Evolutionary conservation across 116 monocot species (phyloP).

Genomic region (Cymodocea nodosa): DNA sequence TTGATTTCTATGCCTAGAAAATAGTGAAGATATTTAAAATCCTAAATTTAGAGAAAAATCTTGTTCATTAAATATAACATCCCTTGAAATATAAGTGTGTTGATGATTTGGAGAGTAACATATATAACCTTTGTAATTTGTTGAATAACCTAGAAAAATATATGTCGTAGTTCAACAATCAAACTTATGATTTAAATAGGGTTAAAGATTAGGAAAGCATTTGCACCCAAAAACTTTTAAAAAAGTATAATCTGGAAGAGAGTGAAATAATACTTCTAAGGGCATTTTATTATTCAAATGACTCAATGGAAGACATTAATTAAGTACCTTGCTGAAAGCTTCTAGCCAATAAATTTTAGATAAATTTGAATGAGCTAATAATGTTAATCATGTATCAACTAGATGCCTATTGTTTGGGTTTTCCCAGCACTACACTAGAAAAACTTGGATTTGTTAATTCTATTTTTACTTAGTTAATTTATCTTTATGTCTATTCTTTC

Average conservation of each 20-base stretch:
- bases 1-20: no score
- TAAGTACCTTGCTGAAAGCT: neutral
- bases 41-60: neutral
- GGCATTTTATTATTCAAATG: neutral
- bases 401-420: no score
- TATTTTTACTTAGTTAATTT: no score
- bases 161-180: neutral
- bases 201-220: neutral
- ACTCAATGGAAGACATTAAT: slow-evolving; percentile 3
- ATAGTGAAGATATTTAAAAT: no score
- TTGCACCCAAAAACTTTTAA: slow-evolving; percentile 4
- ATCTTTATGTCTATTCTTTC: no score
- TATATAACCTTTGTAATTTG: neutral
- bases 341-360: neutral
- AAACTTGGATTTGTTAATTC: no score
- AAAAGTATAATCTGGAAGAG: neutral
- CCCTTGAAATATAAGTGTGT: neutral
- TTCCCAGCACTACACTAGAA: no score
- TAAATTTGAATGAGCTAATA: neutral
- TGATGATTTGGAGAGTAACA: neutral
- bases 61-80: neutral
- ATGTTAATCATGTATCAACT: neutral
- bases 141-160: neutral
- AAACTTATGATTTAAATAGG: slow-evolving; percentile 4
- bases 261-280: neutral